Conservation (phyloP, 768 basidiomycete species). For the Clavaria fumosa region DNA sequence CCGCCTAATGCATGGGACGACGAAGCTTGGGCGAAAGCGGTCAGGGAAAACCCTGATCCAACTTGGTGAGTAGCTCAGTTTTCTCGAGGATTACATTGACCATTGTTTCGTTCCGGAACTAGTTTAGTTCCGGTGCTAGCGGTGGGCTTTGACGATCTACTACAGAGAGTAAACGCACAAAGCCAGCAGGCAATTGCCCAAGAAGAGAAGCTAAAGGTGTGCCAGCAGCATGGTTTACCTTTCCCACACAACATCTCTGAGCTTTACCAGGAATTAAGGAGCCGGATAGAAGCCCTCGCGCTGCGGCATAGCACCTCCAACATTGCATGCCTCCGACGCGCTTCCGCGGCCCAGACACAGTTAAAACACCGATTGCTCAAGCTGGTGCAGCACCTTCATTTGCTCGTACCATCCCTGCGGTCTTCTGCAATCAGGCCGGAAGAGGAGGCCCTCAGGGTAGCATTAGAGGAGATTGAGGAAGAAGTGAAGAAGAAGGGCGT, state of each 20-base stretch:
- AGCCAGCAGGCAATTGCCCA: conserved; percentile 48
- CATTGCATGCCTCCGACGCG: conserved; percentile 48
- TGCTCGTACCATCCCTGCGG: conserved; percentile 63
- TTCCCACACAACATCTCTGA: conserved; percentile 6
- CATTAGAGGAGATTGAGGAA: conserved; percentile 59
- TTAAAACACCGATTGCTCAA: conserved; percentile 52
- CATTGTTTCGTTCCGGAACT: conserved; percentile 5
- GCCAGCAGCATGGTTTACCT: conserved; percentile 1
- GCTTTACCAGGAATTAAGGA: conserved; percentile 41
- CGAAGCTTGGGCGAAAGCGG: conserved; percentile 61
- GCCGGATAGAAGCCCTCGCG: conserved; percentile 42
- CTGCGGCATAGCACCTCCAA: conserved; percentile 54
- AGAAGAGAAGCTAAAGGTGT: conserved; percentile 46
- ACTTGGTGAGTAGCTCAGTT: conserved; percentile 36
- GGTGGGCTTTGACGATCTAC: conserved; percentile 68
- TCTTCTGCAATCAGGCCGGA: conserved; percentile 63
- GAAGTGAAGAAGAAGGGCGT: conserved; percentile 34
- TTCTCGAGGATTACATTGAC: not conserved
- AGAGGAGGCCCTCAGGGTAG: conserved; percentile 59
- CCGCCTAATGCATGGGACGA: conserved; percentile 63
- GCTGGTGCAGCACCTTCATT: conserved; percentile 61
- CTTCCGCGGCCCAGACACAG: conserved; percentile 48
- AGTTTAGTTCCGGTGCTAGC: conserved; percentile 73
- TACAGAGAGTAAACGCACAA: conserved; percentile 66
- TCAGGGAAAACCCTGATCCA: conserved; percentile 69